A percentile compares a stretch with the other conserved stretches of the same genome.
These are phyloP conservation scores for Chaetomium globosum DNA, from an alignment of 2,329 filamentous ascomycete species.

Conservation along the genomic window DNA sequence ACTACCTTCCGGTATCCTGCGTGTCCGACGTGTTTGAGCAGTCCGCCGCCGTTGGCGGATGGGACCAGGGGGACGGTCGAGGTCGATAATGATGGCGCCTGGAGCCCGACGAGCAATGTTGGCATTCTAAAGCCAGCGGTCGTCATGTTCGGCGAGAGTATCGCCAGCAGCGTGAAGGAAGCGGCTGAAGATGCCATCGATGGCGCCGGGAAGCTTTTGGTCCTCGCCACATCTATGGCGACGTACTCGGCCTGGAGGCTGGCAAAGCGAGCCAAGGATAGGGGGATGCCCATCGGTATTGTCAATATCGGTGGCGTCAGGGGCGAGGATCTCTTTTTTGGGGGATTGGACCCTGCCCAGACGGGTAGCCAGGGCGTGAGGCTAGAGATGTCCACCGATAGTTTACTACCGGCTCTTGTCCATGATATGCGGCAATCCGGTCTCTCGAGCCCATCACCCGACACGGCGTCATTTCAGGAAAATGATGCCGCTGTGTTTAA, in stretches of 20 bases:
- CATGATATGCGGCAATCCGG: conserved; percentile 49
- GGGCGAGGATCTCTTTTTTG: conserved; percentile 74
- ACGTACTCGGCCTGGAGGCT: conserved; percentile 95
- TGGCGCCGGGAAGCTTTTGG: conserved; percentile 70
- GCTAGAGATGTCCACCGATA: conserved; percentile 60
- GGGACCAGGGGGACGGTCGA: conserved; percentile 61
- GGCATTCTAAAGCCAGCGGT: conserved; percentile 92
- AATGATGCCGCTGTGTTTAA: conserved; percentile 52
- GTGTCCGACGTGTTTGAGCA: conserved; percentile 75
- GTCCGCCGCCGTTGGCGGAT: conserved; percentile 60
- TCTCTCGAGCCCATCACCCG: conserved; percentile 14
- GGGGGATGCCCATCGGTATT: conserved; percentile 82
- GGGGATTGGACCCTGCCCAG: conserved; percentile 55
- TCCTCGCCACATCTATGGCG: conserved; percentile 86
- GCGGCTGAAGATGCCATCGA: conserved; percentile 82
- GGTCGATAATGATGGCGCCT: conserved; percentile 79
- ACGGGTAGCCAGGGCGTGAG: conserved; percentile 57
- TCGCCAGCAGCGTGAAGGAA: conserved; percentile 67
- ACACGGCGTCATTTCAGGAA: conserved; percentile 26
- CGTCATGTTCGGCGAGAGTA: conserved; percentile 95
- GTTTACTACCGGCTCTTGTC: conserved; percentile 60
- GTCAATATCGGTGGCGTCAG: conserved; percentile 85
- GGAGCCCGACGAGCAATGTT: conserved; percentile 64
- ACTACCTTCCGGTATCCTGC: conserved; percentile 88
- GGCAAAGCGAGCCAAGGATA: conserved; percentile 78